Percentiles rank a stretch among this genome's conserved stretches.
These are phyloP conservation scores for Agrocybe chaxingu DNA, from an alignment of 768 basidiomycete species.

Conservation along the genomic window DNA sequence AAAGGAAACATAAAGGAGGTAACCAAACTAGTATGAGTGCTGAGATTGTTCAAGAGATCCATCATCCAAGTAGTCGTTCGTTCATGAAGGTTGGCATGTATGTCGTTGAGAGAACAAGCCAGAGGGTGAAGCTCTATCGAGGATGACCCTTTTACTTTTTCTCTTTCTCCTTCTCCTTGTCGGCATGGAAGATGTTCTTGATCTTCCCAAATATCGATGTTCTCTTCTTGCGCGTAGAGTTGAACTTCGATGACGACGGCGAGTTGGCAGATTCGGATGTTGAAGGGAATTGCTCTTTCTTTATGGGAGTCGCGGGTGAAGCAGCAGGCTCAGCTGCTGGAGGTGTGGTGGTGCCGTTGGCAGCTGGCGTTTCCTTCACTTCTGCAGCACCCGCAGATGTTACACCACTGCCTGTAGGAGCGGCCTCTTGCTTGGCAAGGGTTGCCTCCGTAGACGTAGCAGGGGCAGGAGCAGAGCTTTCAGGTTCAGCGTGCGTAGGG, in stretches of 20 bases:
- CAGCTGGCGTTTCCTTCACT: too few relatives aligned
- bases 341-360: not conserved
- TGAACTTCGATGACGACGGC: conserved; percentile 31
- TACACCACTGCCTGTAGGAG: not conserved
- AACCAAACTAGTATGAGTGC: too few relatives aligned
- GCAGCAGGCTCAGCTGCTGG: too few relatives aligned
- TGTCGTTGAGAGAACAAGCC: too few relatives aligned
- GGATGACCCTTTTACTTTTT: conserved; percentile 15
- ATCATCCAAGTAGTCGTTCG: too few relatives aligned
- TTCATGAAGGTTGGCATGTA: too few relatives aligned
- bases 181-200: conserved; percentile 46
- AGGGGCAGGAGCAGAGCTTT: not conserved
- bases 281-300: conserved; percentile 13
- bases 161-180: conserved; percentile 40
- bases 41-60: too few relatives aligned
- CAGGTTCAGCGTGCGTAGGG: not conserved
- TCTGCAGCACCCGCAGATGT: too few relatives aligned
- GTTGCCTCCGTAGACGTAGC: conserved; percentile 1
- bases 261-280: conserved; percentile 14
- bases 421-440: conserved; percentile 8
- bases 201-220: conserved; percentile 51
- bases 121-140: not conserved
- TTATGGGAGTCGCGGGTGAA: conserved; percentile 2
- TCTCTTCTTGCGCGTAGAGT: conserved; percentile 43
- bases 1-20: not conserved